Evolutionary conservation across 2,329 filamentous ascomycete genomes (phyloP), one percentile per base, ranked within the genome.

Genomic region (Pyrenophora graminea): DNA sequence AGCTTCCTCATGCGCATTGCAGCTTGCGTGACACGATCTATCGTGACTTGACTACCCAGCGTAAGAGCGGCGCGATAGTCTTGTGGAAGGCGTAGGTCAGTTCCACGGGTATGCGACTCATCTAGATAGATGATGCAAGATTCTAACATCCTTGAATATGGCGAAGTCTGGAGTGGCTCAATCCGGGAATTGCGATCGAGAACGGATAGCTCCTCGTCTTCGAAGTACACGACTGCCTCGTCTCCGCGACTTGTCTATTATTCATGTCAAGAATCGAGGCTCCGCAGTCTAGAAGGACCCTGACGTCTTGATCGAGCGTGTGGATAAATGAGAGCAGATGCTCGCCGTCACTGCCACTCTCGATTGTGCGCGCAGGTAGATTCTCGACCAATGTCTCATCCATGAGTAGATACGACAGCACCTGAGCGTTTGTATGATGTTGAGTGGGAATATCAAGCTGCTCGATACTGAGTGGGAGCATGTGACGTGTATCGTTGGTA

Each of bases 51-150:
- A 27, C 25, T 27, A 8, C 9, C 25, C 6, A 27, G 6, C 25
- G 25, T 27, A 27, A 27, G 9, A 6, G 25, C 25, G 9, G 25
- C 25, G 25, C 25, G 25, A 10, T 7, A 10, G 25, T 27, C 6
- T 27, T 6, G 25, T 27, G 9, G 25, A 27, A 10, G 25, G 7
- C 25, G 25, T 8, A 27, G 7, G 7, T 27, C 6, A 27, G 25
- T 27, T 27, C 6, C 9, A 8, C 25, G 7, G 25, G 7, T 8
- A 27, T 27, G 25, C 25, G 82, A 80, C 50, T 91, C 84, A 42
- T 91, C 88, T 0, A 92, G 75, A 46, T 85, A 91, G 0, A 91
- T 77, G 0, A 89, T 66, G 47, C 87, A 91, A 0, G 58, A 58
- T 4, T 84, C 82, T 0, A 87, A 69, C 5, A 85, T 79, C 0